Percentiles rank a stretch among this genome's conserved stretches.
phyloP scores from a whole-genome alignment of 352 stramenopile species.

The Pythium rhizo-oryzae region DNA sequence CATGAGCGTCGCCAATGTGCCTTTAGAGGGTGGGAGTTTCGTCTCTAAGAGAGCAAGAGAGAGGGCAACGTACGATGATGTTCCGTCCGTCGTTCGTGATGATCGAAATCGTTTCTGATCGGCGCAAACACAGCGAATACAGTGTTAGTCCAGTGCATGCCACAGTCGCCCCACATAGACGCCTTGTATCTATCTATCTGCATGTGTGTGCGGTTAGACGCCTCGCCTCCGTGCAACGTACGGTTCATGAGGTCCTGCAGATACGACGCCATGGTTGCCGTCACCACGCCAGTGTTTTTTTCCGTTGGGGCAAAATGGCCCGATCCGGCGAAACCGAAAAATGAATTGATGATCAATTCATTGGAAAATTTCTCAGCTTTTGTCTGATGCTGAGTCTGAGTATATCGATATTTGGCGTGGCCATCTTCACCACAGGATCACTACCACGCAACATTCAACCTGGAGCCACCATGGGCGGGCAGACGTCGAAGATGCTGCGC shows the following conservation, averaged over 20 bases:
- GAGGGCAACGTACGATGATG: conserved; percentile 79
- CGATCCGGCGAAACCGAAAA: conserved; percentile 6
- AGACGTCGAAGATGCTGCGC: conserved; percentile 80
- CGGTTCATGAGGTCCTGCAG: conserved; percentile 83
- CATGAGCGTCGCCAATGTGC: no score
- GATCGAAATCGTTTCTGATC: conserved; percentile 89
- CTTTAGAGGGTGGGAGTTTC: no score
- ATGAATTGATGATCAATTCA: conserved; percentile 35
- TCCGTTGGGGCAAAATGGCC: background rate
- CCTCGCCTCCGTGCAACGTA: conserved; percentile 37
- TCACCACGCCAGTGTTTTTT: background rate
- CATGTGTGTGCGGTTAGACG: background rate
- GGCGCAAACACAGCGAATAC: background rate
- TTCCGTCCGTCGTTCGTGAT: conserved; percentile 95
- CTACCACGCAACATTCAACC: background rate
- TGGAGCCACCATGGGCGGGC: conserved; percentile 57
- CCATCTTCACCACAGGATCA: conserved; percentile 9
- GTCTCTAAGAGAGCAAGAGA: background rate
- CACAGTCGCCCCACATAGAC: background rate
- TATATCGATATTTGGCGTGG: conserved; percentile 8
- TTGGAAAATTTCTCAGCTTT: conserved; percentile 13
- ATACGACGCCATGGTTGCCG: conserved; percentile 77
- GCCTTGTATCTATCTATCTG: background rate
- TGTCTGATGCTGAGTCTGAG: conserved; percentile 23
- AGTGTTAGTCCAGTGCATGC: background rate